Conservation (phyloP, 805 yeast species). For the Lipomyces kockii region DNA sequence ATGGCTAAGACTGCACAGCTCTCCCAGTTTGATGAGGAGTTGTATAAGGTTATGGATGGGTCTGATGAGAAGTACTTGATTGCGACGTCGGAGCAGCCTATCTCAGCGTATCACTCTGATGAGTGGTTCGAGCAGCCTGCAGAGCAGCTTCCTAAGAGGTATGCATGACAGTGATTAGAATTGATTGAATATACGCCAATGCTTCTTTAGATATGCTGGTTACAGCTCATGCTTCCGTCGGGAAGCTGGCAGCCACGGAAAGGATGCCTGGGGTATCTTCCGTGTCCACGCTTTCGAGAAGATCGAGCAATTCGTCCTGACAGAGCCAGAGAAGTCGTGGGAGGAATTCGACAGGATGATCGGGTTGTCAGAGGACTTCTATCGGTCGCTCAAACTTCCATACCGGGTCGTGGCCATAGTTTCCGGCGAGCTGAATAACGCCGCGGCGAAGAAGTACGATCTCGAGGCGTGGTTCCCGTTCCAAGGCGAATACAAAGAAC, state of each 20-base stretch:
- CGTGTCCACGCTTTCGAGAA: constrained; percentile 98
- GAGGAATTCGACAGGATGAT: constrained; percentile 96
- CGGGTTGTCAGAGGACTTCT: constrained; percentile 85
- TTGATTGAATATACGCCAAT: not conserved
- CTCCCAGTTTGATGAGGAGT: constrained; percentile 96
- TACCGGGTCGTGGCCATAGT: constrained; percentile 98
- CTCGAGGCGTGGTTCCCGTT: constrained; percentile 99
- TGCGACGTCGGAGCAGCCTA: constrained; percentile 99
- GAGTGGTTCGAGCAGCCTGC: constrained; percentile 99
- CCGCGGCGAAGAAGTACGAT: constrained; percentile 98
- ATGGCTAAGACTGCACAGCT: constrained; percentile 99
- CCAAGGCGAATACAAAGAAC: constrained; percentile 97
- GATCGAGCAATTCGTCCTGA: constrained; percentile 92
- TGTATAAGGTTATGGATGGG: constrained; percentile 96
- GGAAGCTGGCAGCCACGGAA: constrained; percentile 99
- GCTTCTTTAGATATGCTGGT: constrained; percentile 70
- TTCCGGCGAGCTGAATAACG: constrained; percentile 97
- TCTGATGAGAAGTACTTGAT: constrained; percentile 96
- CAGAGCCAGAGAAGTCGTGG: constrained; percentile 99
- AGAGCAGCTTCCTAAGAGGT: constrained; percentile 91
- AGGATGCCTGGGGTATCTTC: constrained; percentile 99
- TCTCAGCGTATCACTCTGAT: constrained; percentile 93
- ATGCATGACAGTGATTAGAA: not conserved
- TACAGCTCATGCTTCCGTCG: constrained; percentile 98
- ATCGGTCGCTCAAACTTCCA: constrained; percentile 88